Evolutionary conservation across 495 filamentous ascomycete genomes (phyloP).

Genomic region (Letharia lupina): DNA sequence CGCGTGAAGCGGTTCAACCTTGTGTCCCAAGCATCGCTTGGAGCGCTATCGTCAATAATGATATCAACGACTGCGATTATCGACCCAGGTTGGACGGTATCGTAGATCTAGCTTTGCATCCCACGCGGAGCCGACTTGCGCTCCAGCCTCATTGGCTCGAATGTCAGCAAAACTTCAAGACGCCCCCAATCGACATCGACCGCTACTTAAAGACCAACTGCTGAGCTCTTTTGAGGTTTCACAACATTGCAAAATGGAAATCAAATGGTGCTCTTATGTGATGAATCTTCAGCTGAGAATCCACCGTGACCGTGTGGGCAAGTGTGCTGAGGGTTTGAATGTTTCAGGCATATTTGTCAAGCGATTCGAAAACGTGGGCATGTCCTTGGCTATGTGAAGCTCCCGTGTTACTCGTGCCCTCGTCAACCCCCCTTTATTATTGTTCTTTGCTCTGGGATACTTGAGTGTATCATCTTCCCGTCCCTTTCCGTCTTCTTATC

Average conservation of each 20-base stretch:
- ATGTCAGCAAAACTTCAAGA: slow-evolving; percentile 9
- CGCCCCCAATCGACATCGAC: slow-evolving; percentile 10
- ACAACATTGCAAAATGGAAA: neutral
- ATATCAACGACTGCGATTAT: slow-evolving; percentile 5
- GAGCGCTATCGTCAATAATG: slow-evolving; percentile 6
- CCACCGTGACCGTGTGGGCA: slow-evolving; percentile 3
- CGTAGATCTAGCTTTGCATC: slow-evolving; percentile 11
- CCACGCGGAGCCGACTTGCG: slow-evolving; percentile 16
- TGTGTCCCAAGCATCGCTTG: slow-evolving; percentile 4
- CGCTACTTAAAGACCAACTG: slow-evolving; percentile 11
- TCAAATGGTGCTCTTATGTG: slow-evolving; percentile 18
- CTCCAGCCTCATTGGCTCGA: slow-evolving; percentile 16
- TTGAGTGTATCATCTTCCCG: slow-evolving; percentile 7
- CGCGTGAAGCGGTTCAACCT: neutral
- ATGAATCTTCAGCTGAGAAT: slow-evolving; percentile 4
- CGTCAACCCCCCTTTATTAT: neutral
- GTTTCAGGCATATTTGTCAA: slow-evolving; percentile 12
- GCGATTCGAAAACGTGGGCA: slow-evolving; percentile 3
- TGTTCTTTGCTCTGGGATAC: neutral
- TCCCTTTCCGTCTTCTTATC: slow-evolving; percentile 10
- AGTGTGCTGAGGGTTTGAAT: neutral
- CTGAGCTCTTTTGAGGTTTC: slow-evolving; percentile 7
- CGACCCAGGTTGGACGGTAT: slow-evolving; percentile 8
- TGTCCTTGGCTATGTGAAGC: neutral
- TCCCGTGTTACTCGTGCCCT: neutral